Base-by-base conservation (phyloP, 495 filamentous ascomycete genomes). In the Cairneyella variabilis region DNA sequence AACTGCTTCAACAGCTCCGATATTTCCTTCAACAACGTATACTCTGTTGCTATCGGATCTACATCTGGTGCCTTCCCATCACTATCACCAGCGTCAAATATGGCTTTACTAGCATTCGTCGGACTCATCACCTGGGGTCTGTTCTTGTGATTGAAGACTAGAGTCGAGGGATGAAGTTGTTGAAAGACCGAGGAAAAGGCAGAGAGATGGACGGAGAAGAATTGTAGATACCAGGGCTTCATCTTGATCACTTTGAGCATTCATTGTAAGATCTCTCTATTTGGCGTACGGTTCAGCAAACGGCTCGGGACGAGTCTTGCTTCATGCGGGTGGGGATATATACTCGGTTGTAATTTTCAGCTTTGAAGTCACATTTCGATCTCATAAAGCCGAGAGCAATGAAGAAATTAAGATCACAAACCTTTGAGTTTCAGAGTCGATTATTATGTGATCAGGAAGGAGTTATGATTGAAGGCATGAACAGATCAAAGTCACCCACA, bases 1-100 rank as follows among this genome's bases (percentile, higher is more conserved):
- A 96, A 96, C 70, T 96, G 91, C 76, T 88, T 84, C 72, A 96
- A 97, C 70, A 85, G 80, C 52, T 77, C 77, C 45, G 76, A 86
- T 47, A 80, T 95, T 58, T 73, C 76, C 49, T 88, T 92, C 74
- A 76, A 88, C 56, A 78, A 83, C 57, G 73, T 95, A 59, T 96
- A 86, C 76, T 84, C 82, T 18, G 73, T 77, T 50, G 69, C 70
- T 27, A 20, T 30, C 1, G 44, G 39, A 0, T 3, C 3, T 16
- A 18, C 57, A 6, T 44, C 49, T 7, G 28, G 28, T 32, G 52
- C 51, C 1, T 48, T 39, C 5, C 52, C 54, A 27, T 17, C 41
- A 25, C 17, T 39, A 25, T 48, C 60, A 39, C 12, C 59, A 10
- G 41, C 55, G 2, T 46, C 40, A 10, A n/a, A n/a, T n/a, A 30